phyloP scores from a whole-genome alignment of 441 rosid genomes.

The Populus tomentosa region DNA sequence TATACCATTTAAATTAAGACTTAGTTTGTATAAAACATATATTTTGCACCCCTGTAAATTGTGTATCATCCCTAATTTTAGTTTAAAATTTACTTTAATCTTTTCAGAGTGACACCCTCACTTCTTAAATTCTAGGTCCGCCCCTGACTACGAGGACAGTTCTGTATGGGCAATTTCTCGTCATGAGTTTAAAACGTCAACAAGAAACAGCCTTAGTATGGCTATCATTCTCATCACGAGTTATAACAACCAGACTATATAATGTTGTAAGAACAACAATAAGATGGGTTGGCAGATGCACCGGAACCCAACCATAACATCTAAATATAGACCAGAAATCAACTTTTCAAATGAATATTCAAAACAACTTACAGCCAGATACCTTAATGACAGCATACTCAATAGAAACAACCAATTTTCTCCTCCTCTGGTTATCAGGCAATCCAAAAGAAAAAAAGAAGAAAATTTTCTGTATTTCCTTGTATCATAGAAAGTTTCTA shows the following conservation, averaged over 20 bases:
- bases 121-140: too few species aligned
- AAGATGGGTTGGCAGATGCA: neutral
- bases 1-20: too few species aligned
- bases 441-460: neutral
- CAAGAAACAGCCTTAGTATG: neutral
- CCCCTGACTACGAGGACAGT: too few species aligned
- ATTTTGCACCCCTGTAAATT: neutral
- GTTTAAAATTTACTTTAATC: neutral
- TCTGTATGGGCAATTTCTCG: neutral
- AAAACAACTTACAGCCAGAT: neutral
- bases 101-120: neutral
- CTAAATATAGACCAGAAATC: neutral
- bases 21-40: too few species aligned
- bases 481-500: too few species aligned
- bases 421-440: neutral
- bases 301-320: neutral
- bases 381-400: neutral
- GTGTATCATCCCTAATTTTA: neutral
- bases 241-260: neutral
- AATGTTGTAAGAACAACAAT: neutral
- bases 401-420: neutral
- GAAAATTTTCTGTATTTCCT: neutral
- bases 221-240: neutral
- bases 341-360: slow-evolving; percentile 1
- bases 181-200: too few species aligned